Evolutionary conservation across 208 protist species (phyloP), one percentile per base, ranked within the genome.

Genomic region (Leishmania major): DNA sequence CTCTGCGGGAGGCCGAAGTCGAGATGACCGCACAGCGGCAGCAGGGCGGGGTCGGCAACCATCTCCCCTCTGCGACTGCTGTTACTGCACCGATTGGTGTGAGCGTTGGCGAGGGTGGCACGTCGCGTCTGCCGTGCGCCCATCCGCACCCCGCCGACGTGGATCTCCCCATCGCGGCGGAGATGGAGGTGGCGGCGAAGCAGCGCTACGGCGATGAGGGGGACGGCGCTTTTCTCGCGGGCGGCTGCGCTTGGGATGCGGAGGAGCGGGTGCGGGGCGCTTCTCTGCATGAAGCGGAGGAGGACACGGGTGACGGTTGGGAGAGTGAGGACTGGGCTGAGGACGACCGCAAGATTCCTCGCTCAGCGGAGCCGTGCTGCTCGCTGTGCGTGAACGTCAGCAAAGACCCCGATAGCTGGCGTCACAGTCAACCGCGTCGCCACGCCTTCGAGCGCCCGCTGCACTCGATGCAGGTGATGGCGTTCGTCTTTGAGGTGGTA

Each of bases 391-490:
- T 95, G 0, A 86, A 96, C 80, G 59, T 71, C 3, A 84, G 83
- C 13, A 85, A 62, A 13, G 60, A 90, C 66, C 89, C 87, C 17
- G 84, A 94, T 55, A 79, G 82, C 25, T 96, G 93, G 92, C 84
- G 84, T n/a, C 74, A 69, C 67, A 83, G 88, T 72, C 67, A 72
- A 67, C 81, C 89, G 25, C 92, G 93, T 1, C 86, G 86, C 25
- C 82, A 94, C 83, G 92, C 88, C 45, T 91, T 95, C 76, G 84
- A 96, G 81, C 81, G 82, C 37, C 94, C 94, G n/a, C 78, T 95
- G 67, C 91, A 97, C 83, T 55, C 66, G 2, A 70, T 94, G 70
- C 92, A 97, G 81, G 75, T 97, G 64, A 71, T 83, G 13, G 91
- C 92, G 31, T 62, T 92, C n/a, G 59, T 87, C 31, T 75, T 92